Evolutionary conservation across 768 basidiomycete species (phyloP).

Genomic region (Podaxis mareebaensis): DNA sequence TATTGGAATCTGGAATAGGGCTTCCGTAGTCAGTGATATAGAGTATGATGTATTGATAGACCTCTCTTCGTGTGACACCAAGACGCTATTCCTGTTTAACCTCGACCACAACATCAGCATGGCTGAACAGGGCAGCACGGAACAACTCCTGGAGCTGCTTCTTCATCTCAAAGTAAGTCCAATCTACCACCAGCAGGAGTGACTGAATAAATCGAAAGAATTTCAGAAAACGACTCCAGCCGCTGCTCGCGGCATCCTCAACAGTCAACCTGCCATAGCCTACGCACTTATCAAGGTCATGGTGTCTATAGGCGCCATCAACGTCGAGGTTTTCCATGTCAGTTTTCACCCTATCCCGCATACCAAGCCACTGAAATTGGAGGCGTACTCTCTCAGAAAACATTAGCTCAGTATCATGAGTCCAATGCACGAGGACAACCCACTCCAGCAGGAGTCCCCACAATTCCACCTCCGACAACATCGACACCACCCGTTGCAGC

Average conservation of each 20-base stretch:
- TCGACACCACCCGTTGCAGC: conserved; percentile 37
- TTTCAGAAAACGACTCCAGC: conserved; percentile 72
- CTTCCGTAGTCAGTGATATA: too few relatives aligned
- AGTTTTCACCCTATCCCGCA: conserved; percentile 12
- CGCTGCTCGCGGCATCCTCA: conserved; percentile 67
- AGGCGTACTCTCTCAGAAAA: conserved; percentile 46
- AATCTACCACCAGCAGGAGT: neutral
- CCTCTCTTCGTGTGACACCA: neutral
- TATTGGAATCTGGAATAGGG: too few relatives aligned
- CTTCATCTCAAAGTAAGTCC: conserved; percentile 64
- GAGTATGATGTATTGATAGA: too few relatives aligned
- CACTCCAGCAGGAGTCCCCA: conserved; percentile 16
- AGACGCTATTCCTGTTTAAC: too few relatives aligned
- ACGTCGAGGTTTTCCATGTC: conserved; percentile 77
- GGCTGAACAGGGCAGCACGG: conserved; percentile 33
- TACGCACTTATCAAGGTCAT: conserved; percentile 77
- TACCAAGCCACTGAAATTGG: neutral
- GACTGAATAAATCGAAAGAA: conserved; percentile 6
- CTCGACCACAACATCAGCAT: neutral
- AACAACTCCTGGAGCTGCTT: conserved; percentile 73
- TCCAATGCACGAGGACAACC: conserved; percentile 25
- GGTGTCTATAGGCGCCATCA: conserved; percentile 75
- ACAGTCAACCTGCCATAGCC: conserved; percentile 72
- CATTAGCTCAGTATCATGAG: conserved; percentile 52
- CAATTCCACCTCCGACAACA: conserved; percentile 24